These are phyloP conservation scores for Yamadazyma oceani DNA, from an alignment of 1,139 yeast genomes.

Conservation along the genomic window DNA sequence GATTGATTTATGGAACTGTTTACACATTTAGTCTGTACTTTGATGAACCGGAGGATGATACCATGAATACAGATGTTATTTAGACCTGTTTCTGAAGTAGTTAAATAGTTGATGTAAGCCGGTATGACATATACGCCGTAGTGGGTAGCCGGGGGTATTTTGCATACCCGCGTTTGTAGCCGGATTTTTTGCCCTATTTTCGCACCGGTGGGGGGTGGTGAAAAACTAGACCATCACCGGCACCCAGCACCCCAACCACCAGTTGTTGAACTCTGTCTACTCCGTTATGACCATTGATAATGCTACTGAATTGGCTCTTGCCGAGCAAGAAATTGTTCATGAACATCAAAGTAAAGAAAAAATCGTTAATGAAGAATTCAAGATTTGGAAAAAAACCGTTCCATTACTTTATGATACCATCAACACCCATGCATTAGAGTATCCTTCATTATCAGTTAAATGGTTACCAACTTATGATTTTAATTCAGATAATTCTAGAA, in stretches of 20 bases:
- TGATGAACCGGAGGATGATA: slow-evolving; percentile 55
- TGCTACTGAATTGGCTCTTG: slow-evolving; percentile 8
- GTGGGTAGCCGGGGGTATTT: no score
- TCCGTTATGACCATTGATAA: slow-evolving; percentile 15
- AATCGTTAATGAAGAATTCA: slow-evolving; percentile 67
- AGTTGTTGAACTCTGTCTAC: no score
- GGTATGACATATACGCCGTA: no score
- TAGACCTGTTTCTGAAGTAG: slow-evolving; percentile 15
- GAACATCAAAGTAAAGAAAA: slow-evolving; percentile 53
- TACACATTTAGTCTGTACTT: slow-evolving; percentile 71
- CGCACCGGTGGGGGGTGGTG: no score
- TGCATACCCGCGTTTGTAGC: no score
- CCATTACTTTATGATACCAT: slow-evolving; percentile 82
- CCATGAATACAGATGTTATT: slow-evolving; percentile 8
- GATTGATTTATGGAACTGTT: slow-evolving; percentile 69
- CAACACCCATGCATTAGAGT: slow-evolving; percentile 64
- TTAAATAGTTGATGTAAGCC: no score
- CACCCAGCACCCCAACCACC: no score
- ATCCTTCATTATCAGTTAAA: slow-evolving; percentile 56
- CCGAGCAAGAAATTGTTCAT: slow-evolving; percentile 29
- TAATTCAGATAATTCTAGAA: slow-evolving; percentile 33
- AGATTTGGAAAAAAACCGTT: slow-evolving; percentile 95
- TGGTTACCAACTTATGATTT: slow-evolving; percentile 45
- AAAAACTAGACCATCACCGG: no score
- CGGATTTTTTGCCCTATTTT: no score